Base-by-base conservation (phyloP, 2,329 filamentous ascomycete species). In the Trichoderma koningii region DNA sequence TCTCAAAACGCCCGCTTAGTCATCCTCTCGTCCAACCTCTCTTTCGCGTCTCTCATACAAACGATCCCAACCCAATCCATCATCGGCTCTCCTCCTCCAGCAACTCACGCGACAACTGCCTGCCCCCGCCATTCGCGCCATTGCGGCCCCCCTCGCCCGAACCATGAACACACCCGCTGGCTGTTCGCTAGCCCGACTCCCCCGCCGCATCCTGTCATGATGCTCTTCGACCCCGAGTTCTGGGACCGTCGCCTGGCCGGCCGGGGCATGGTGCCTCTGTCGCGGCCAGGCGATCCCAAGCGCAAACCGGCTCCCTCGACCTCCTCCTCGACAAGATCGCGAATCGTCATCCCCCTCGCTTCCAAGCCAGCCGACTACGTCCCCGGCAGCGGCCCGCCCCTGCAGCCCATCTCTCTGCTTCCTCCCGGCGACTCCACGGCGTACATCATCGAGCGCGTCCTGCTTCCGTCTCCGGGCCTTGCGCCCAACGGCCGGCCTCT, bases 391-490 rank as follows among this genome's bases (percentile, higher is more conserved):
- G 81, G 82, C 0, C 84, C 84, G 0, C 76, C 80, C 0, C 73
- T 82, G 2, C 78, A 78, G 3, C 80, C 78, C 10, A 75, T 86
- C 17, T 72, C 77, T n/a, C 73, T 87, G 7, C 72, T 81, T 3
- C 84, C 81, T 3, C 72, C 76, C 1, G 73, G 79, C 70, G 82
- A 87, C 68, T 80, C 81, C 50, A 81, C 81, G 9, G 85, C 83
- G n/a, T 85, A 82, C 69, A 88, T 89, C 48, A 72, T 83, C 67
- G 81, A 83, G 55, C 81, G 83, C 68, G 77, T 83, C 38, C 74
- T 86, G 7, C 75, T 84, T 0, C 79, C 82, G 45, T 76, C 71
- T 55, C 73, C 69, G 1, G 70, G 72, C 14, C 51, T 68, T 38
- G 74, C 73, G 34, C 71, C 70, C 1, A 74, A 80, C 59, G 77